Evolutionary conservation across 2,329 filamentous ascomycete species (phyloP).

Genomic region (Beauveria caledonica): DNA sequence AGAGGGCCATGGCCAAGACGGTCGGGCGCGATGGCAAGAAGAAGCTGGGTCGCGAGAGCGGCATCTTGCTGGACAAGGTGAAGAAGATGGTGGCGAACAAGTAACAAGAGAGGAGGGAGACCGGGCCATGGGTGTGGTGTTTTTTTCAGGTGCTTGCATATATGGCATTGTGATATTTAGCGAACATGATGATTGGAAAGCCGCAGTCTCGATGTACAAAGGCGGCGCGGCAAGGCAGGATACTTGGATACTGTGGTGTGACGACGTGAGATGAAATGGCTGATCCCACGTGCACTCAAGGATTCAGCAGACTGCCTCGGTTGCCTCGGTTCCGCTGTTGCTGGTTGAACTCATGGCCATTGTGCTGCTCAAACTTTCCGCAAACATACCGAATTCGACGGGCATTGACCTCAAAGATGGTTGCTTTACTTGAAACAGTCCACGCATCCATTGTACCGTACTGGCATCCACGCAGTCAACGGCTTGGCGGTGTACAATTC

Average conservation of each 20-base stretch:
- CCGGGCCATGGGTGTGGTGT: neutral
- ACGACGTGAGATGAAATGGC: too few species aligned
- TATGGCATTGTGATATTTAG: neutral
- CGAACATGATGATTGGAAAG: neutral
- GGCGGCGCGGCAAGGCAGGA: neutral
- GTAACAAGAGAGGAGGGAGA: slow-evolving; percentile 14
- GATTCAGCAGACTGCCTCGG: neutral
- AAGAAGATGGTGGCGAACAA: slow-evolving; percentile 55
- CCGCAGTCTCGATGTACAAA: neutral
- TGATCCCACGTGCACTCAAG: neutral
- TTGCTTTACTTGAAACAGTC: neutral
- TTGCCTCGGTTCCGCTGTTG: neutral
- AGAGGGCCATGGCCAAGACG: slow-evolving; percentile 65
- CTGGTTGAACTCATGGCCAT: neutral
- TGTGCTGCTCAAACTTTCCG: neutral
- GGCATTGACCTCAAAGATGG: neutral
- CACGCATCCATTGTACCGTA: neutral
- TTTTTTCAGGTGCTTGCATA: neutral
- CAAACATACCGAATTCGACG: neutral
- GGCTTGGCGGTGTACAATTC: too few species aligned
- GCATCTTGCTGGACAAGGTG: slow-evolving; percentile 67
- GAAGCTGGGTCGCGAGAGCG: slow-evolving; percentile 75
- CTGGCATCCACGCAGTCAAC: too few species aligned
- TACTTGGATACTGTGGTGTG: neutral
- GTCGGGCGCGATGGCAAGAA: slow-evolving; percentile 66